Percentiles rank a stretch among this genome's conserved stretches.
Evolutionary conservation across 306 rosid genomes (phyloP).

Genomic region (Acacia acuminata): DNA sequence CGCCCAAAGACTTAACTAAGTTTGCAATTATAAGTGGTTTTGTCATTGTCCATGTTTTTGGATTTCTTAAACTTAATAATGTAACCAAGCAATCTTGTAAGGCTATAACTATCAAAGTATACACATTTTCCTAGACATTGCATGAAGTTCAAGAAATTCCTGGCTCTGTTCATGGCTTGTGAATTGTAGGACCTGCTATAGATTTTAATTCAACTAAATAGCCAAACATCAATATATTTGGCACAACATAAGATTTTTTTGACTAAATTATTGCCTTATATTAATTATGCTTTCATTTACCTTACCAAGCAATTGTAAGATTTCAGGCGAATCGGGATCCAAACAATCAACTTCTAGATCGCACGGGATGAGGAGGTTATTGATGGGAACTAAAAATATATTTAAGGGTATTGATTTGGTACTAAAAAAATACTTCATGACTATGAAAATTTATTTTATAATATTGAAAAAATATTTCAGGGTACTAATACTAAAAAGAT

Average conservation of each 20-base stretch:
- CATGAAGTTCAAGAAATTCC: neutral
- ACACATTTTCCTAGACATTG: neutral
- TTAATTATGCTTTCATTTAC: slow-evolving; percentile 11
- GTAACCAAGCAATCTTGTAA: neutral
- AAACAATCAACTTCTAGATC: slow-evolving; percentile 59
- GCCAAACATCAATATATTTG: slow-evolving; percentile 2
- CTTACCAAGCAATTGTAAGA: slow-evolving; percentile 15
- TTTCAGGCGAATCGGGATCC: slow-evolving; percentile 71
- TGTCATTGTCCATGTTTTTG: neutral
- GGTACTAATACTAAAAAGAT: slow-evolving; percentile 21
- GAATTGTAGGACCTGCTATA: neutral
- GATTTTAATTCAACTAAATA: neutral
- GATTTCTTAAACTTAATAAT: neutral
- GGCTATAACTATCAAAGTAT: neutral
- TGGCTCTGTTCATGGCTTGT: neutral
- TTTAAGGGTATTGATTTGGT: too few relatives aligned
- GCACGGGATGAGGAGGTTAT: slow-evolving; percentile 58
- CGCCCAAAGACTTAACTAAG: neutral
- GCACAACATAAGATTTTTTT: neutral
- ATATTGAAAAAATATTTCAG: too few relatives aligned
- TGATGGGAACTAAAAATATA: too few relatives aligned
- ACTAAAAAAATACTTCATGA: too few relatives aligned
- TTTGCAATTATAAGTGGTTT: neutral
- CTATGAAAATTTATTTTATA: too few relatives aligned
- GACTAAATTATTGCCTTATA: neutral